Evolutionary conservation across 495 filamentous ascomycete genomes (phyloP).

Genomic region (Penicillium pancosmium): DNA sequence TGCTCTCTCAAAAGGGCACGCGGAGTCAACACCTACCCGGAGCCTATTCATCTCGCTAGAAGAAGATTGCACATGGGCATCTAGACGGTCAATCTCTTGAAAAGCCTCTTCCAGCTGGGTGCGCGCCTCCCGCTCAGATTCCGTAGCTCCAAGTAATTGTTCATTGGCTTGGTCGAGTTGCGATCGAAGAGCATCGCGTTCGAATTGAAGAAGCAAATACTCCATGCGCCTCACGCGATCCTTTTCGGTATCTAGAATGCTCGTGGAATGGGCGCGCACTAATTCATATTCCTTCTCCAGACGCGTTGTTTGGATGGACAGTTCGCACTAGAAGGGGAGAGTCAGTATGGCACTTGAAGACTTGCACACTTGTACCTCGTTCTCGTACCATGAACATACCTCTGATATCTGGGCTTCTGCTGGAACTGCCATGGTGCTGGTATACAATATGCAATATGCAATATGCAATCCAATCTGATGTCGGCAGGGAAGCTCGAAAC

Average conservation of each 20-base stretch:
- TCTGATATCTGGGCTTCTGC: slow-evolving; percentile 23
- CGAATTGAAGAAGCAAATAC: slow-evolving; percentile 67
- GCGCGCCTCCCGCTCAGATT: slow-evolving; percentile 56
- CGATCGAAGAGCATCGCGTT: slow-evolving; percentile 66
- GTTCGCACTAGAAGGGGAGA: slow-evolving; percentile 35
- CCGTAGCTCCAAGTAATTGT: slow-evolving; percentile 49
- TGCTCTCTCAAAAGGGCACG: background rate
- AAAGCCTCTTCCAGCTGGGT: slow-evolving; percentile 58
- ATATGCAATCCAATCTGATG: background rate
- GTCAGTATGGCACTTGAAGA: background rate
- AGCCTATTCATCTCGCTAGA: slow-evolving; percentile 66
- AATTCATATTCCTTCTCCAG: slow-evolving; percentile 71
- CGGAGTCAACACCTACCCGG: slow-evolving; percentile 54
- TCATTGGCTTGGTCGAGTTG: slow-evolving; percentile 60
- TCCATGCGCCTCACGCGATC: slow-evolving; percentile 65
- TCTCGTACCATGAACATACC: slow-evolving; percentile 22
- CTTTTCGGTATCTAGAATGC: slow-evolving; percentile 69
- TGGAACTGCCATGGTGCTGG: slow-evolving; percentile 23
- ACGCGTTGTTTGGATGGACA: slow-evolving; percentile 47
- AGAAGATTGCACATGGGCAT: slow-evolving; percentile 58
- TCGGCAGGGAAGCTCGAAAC: slow-evolving; percentile 4
- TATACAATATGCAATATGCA: background rate
- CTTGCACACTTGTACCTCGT: no score
- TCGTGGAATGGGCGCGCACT: slow-evolving; percentile 56
- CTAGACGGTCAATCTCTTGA: slow-evolving; percentile 57